These are phyloP conservation scores for Fusarium robinianum DNA, from an alignment of 2,329 filamentous ascomycete species.

Conservation along the genomic window DNA sequence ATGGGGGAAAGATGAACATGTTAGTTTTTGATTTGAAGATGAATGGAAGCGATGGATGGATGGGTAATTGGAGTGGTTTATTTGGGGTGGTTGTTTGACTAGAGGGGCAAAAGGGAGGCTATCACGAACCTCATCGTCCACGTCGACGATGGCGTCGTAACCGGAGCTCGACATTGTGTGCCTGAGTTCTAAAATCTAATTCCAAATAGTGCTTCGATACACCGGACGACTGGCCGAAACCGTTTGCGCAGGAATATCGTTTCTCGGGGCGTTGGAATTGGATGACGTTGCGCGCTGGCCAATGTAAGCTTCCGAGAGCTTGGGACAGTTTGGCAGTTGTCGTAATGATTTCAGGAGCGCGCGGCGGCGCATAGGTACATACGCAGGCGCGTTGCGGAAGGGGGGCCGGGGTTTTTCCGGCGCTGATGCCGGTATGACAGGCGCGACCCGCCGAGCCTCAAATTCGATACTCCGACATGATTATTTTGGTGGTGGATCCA, in stretches of 20 bases:
- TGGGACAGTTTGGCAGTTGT: constrained; percentile 41
- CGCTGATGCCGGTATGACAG: no score
- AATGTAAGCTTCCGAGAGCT: constrained; percentile 28
- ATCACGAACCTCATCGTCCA: constrained; percentile 88
- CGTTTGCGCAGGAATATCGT: background rate
- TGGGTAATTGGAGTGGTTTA: background rate
- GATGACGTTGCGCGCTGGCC: constrained; percentile 3
- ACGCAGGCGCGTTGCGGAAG: no score
- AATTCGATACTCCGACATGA: constrained; percentile 1
- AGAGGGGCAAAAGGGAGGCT: constrained; percentile 16
- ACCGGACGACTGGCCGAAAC: no score
- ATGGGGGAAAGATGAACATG: constrained; percentile 25
- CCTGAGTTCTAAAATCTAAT: constrained; percentile 5
- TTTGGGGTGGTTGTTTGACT: constrained; percentile 19
- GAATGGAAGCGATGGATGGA: background rate
- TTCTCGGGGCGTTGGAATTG: constrained; percentile 7
- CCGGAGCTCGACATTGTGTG: constrained; percentile 76
- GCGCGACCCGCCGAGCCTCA: constrained; percentile 5
- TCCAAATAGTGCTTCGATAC: background rate
- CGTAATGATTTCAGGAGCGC: constrained; percentile 40
- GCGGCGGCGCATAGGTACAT: no score
- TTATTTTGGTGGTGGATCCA: constrained; percentile 21
- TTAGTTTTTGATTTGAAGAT: constrained; percentile 10
- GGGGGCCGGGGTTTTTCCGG: constrained; percentile 34
- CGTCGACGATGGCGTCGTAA: constrained; percentile 97